A percentile compares a stretch with the other conserved stretches of the same genome.
Evolutionary conservation across 2,329 filamentous ascomycete genomes (phyloP).

Genomic region (Didymella segeticola): DNA sequence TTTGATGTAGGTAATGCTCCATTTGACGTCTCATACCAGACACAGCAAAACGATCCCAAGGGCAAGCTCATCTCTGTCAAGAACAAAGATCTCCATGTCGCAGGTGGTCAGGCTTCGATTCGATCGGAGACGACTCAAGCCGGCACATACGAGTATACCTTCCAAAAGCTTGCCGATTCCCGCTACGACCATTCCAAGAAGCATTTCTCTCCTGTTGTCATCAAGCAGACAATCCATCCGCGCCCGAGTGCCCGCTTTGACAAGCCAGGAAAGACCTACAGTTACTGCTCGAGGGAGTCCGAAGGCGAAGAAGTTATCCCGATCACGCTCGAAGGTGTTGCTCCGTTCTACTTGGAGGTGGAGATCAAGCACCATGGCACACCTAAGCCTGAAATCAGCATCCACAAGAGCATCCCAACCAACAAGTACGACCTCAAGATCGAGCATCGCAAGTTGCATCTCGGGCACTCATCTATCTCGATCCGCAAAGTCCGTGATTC

Average conservation of each 20-base stretch:
- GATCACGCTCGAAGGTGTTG: constrained; percentile 79
- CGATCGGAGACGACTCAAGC: constrained; percentile 85
- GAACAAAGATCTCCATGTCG: constrained; percentile 77
- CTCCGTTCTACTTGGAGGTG: constrained; percentile 89
- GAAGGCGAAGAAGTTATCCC: constrained; percentile 86
- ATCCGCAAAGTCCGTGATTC: constrained; percentile 90
- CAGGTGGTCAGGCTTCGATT: constrained; percentile 76
- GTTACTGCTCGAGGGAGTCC: constrained; percentile 88
- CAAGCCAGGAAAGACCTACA: constrained; percentile 90
- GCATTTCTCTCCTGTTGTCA: constrained; percentile 69
- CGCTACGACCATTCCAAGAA: constrained; percentile 79
- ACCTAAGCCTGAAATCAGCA: constrained; percentile 78
- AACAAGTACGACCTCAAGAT: constrained; percentile 81
- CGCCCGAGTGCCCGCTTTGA: constrained; percentile 82
- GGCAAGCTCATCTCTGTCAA: constrained; percentile 64
- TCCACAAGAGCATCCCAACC: constrained; percentile 78
- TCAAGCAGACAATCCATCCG: constrained; percentile 85
- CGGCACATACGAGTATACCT: constrained; percentile 85
- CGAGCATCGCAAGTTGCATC: constrained; percentile 80
- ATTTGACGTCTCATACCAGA: constrained; percentile 81
- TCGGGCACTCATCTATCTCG: constrained; percentile 87
- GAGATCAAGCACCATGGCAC: constrained; percentile 91
- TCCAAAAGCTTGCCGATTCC: constrained; percentile 81
- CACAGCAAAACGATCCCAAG: constrained; percentile 73
- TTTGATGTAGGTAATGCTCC: constrained; percentile 71